Percentiles rank a stretch among this genome's conserved stretches.
These are phyloP conservation scores for Chamaecrista fasciculata DNA, from an alignment of 306 rosid genomes.

Conservation along the genomic window DNA sequence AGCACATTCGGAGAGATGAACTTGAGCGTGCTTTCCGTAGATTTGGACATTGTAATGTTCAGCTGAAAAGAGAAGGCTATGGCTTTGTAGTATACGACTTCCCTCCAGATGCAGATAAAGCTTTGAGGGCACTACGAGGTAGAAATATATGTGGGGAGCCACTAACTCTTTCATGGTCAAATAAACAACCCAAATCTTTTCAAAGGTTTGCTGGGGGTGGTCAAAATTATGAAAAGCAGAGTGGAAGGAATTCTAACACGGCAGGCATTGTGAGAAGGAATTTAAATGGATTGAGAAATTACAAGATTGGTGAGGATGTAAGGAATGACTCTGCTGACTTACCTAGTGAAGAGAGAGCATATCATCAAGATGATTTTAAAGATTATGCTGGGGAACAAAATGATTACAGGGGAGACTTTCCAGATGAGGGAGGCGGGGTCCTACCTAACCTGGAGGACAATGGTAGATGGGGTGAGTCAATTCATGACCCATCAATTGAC, in stretches of 20 bases:
- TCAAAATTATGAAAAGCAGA: constrained; percentile 27
- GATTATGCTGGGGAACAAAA: constrained; percentile 36
- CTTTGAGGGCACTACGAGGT: constrained; percentile 58
- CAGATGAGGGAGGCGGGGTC: constrained; percentile 36
- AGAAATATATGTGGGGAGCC: constrained; percentile 55
- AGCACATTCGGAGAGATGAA: constrained; percentile 46
- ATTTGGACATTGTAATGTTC: constrained; percentile 56
- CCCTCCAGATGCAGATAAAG: constrained; percentile 47
- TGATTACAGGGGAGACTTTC: constrained; percentile 32
- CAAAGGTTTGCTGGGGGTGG: constrained; percentile 37
- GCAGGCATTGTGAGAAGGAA: constrained; percentile 34
- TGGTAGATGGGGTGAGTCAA: constrained; percentile 51
- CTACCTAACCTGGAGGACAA: constrained; percentile 34
- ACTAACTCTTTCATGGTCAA: constrained; percentile 55
- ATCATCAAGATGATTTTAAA: constrained; percentile 22
- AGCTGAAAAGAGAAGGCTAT: constrained; percentile 54
- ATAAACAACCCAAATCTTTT: constrained; percentile 48
- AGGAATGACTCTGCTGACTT: constrained; percentile 37
- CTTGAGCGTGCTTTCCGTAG: constrained; percentile 46
- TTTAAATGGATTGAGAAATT: constrained; percentile 37
- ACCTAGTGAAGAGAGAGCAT: constrained; percentile 33
- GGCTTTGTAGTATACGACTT: constrained; percentile 62
- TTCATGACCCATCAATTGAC: constrained; percentile 32
- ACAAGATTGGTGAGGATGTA: constrained; percentile 24
- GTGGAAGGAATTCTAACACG: constrained; percentile 29